Evolutionary conservation across 2,329 filamentous ascomycete genomes (phyloP).

Genomic region (Zasmidium citrigriseum): DNA sequence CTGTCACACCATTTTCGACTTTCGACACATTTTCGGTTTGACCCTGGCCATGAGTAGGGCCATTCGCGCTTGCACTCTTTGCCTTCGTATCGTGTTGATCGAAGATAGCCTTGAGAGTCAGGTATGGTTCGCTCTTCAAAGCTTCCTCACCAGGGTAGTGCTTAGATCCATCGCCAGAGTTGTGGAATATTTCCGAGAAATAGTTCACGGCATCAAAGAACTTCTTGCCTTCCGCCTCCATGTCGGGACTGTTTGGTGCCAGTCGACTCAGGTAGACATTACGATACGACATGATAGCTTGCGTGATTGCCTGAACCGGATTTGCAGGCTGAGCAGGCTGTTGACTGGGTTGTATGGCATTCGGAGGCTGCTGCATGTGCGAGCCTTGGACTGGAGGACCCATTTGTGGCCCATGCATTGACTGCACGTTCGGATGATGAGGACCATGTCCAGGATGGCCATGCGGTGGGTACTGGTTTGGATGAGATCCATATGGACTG

Average conservation of each 20-base stretch:
- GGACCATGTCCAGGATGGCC: neutral
- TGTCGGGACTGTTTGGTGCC: neutral
- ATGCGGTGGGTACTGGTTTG: neutral
- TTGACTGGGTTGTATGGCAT: neutral
- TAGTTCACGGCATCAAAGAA: conserved; percentile 1
- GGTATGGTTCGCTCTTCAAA: conserved; percentile 1
- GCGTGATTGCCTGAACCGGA: neutral
- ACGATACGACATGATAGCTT: conserved; percentile 3
- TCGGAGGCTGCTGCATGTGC: neutral
- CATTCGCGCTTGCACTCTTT: too few species aligned
- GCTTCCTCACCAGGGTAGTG: conserved; percentile 1
- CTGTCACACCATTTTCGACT: neutral
- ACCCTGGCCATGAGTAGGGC: neutral
- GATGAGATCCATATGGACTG: conserved; percentile 14
- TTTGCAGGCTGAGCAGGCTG: neutral
- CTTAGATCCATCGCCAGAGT: neutral
- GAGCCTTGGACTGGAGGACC: neutral
- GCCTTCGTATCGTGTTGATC: neutral
- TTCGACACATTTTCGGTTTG: neutral
- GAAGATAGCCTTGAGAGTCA: conserved; percentile 6
- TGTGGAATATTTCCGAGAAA: conserved; percentile 2
- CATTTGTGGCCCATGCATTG: neutral
- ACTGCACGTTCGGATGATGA: neutral
- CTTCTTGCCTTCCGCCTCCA: neutral
- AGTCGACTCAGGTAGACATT: neutral